Evolutionary conservation across 2,329 filamentous ascomycete species (phyloP), one percentile per base, ranked within the genome.

Genomic region (Knoxdaviesia proteae): DNA sequence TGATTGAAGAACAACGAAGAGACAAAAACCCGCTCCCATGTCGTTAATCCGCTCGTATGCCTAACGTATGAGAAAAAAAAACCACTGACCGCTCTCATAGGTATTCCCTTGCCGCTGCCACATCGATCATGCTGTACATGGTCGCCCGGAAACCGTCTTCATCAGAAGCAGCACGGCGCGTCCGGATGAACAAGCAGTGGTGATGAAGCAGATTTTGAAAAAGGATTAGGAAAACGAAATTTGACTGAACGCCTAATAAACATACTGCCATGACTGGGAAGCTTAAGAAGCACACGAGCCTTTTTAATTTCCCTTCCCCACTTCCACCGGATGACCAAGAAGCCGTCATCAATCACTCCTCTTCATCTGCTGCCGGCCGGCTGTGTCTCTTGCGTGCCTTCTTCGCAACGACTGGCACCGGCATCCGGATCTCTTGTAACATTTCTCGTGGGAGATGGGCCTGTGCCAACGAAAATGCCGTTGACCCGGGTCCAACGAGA

Each of bases 91-190:
- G 31, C 33, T 38, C 36, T 11, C 44, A 36, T 50, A 94, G 86
- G 86, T 94, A 92, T 56, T 83, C 81, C 48, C 70, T 93, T 48
- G 80, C 76, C 45, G 59, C 80, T 36, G 87, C 87, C 45, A 98
- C 90, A 36, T 77, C 84, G 8, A 73, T 98, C 55, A 98, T 98
- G 90, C 67, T 98, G 55, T 94, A 80, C 71, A 87, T 96, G 82
- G 77, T 98, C 35, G 65, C 94, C 47, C 86, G 82, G 59, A 94
- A 88, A 61, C 84, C 86, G 9, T 69, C 84, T 7, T 36, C 34
- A 9, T 75, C 78, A 31, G 76, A 83, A 51, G 66, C 82, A 40
- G 61, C 78, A 42, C 74, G 78, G 47, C 75, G 84, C 48, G 75
- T 94, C 46, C 74, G 81, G 44, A 74, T 83, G 58, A 84, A 78